These are phyloP conservation scores for Kwoniella pini DNA, from an alignment of 768 basidiomycete species.

Conservation along the genomic window DNA sequence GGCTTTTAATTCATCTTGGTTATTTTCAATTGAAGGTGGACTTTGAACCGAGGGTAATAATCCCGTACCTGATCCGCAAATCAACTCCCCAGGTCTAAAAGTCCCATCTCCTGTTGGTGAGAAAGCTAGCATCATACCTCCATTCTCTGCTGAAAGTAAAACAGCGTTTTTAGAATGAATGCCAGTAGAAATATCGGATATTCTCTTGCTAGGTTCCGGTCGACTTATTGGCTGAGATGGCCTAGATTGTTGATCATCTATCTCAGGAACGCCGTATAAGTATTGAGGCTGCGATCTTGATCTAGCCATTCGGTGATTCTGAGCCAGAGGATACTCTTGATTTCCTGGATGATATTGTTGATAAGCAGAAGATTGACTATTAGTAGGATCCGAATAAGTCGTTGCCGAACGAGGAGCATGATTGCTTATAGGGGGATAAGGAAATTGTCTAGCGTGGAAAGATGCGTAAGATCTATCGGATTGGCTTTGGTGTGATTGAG, in stretches of 20 bases:
- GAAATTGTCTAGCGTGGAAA: conserved; percentile 11
- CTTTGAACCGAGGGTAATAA: conserved; percentile 21
- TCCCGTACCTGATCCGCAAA: conserved; percentile 24
- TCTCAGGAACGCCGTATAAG: conserved; percentile 7
- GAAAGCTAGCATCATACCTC: conserved; percentile 43
- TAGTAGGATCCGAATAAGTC: conserved; percentile 17
- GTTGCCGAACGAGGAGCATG: conserved; percentile 17
- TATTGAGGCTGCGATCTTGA: conserved; percentile 18
- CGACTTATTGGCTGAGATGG: not conserved
- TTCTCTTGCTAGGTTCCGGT: conserved; percentile 4
- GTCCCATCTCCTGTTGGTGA: conserved; percentile 32
- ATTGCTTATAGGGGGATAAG: conserved; percentile 7
- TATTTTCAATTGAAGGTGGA: conserved; percentile 4
- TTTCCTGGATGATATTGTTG: conserved; percentile 5
- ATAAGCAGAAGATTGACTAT: not conserved
- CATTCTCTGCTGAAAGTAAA: conserved; percentile 34
- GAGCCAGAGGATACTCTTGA: not conserved
- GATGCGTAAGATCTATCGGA: conserved; percentile 5
- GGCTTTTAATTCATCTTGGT: conserved; percentile 19
- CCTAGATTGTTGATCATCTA: not conserved
- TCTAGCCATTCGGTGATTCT: conserved; percentile 7
- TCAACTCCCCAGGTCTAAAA: conserved; percentile 26
- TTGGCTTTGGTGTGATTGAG: not conserved
- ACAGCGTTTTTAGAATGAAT: conserved; percentile 44
- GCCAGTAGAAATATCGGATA: conserved; percentile 33